These are phyloP conservation scores for Lanmaoa rubissima DNA, from an alignment of 768 basidiomycete genomes.

Conservation along the genomic window DNA sequence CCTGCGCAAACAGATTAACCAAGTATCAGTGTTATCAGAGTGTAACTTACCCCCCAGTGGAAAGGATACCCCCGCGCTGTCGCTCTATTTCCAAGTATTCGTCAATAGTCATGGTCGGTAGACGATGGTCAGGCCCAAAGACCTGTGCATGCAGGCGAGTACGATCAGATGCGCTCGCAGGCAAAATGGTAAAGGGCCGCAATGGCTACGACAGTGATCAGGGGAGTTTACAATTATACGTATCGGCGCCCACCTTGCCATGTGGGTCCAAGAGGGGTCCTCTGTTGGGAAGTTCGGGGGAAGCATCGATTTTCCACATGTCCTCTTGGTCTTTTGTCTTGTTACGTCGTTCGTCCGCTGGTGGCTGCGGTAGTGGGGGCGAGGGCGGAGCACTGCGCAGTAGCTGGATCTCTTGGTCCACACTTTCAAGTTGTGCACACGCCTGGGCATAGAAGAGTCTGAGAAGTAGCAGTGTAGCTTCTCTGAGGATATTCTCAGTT, in stretches of 20 bases:
- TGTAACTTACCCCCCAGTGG: constrained; percentile 75
- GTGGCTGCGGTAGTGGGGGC: constrained; percentile 30
- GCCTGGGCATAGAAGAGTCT: constrained; percentile 72
- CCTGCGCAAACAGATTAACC: constrained; percentile 37
- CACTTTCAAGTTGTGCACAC: constrained; percentile 60
- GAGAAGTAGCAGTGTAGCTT: constrained; percentile 66
- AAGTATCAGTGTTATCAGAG: not conserved
- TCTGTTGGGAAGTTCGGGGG: constrained; percentile 43
- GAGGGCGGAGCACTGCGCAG: constrained; percentile 52
- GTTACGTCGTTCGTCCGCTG: constrained; percentile 38
- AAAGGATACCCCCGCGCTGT: constrained; percentile 81
- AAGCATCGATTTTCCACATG: constrained; percentile 74
- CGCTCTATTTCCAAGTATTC: constrained; percentile 89
- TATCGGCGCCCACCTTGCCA: constrained; percentile 59
- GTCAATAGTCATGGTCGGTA: constrained; percentile 96
- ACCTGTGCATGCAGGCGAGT: constrained; percentile 74
- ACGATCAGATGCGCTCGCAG: constrained; percentile 65
- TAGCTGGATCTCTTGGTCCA: constrained; percentile 71
- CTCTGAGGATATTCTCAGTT: constrained; percentile 64
- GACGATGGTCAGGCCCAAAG: constrained; percentile 76
- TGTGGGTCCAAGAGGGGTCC: constrained; percentile 69
- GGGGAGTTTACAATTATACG: not conserved
- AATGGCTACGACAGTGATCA: constrained; percentile 56
- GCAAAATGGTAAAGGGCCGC: constrained; percentile 90
- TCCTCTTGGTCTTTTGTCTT: constrained; percentile 46